Conservation (phyloP, 1,139 yeast species). For the Fermentozyma sake region DNA sequence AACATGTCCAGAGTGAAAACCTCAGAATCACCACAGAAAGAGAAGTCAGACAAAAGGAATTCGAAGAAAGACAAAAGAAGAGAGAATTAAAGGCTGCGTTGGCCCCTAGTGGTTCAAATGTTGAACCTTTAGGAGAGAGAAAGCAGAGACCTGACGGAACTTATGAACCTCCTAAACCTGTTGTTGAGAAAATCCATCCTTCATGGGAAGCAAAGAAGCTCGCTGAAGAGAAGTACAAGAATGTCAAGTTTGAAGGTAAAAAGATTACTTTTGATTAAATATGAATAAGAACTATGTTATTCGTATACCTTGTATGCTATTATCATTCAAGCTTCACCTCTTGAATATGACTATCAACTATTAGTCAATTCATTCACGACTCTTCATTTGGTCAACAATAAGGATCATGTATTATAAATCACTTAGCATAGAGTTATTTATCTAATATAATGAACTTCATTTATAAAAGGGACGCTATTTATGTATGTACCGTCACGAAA, state of each 20-base stretch:
- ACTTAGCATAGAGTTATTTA: too few species aligned
- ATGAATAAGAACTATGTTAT: neutral
- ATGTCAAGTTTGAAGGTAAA: constrained; percentile 75
- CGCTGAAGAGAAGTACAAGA: constrained; percentile 63
- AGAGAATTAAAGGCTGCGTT: constrained; percentile 51
- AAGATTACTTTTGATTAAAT: constrained; percentile 63
- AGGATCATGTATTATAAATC: too few species aligned
- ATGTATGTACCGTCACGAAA: neutral
- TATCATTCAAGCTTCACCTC: too few species aligned
- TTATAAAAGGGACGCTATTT: too few species aligned
- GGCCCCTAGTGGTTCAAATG: constrained; percentile 17
- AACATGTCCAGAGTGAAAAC: constrained; percentile 66
- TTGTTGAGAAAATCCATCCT: constrained; percentile 57
- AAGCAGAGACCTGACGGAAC: constrained; percentile 9
- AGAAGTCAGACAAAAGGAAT: constrained; percentile 57
- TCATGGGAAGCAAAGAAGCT: constrained; percentile 89
- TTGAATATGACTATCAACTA: too few species aligned
- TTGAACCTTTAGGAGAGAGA: constrained; percentile 38
- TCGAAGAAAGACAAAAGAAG: constrained; percentile 67
- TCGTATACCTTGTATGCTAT: too few species aligned
- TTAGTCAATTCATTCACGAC: too few species aligned
- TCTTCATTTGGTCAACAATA: too few species aligned
- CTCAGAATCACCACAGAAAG: constrained; percentile 51
- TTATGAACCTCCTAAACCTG: constrained; percentile 6
- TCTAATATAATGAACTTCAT: too few species aligned